Evolutionary conservation across 2,329 filamentous ascomycete species (phyloP).

Genomic region (Pseudomassariella vexata): DNA sequence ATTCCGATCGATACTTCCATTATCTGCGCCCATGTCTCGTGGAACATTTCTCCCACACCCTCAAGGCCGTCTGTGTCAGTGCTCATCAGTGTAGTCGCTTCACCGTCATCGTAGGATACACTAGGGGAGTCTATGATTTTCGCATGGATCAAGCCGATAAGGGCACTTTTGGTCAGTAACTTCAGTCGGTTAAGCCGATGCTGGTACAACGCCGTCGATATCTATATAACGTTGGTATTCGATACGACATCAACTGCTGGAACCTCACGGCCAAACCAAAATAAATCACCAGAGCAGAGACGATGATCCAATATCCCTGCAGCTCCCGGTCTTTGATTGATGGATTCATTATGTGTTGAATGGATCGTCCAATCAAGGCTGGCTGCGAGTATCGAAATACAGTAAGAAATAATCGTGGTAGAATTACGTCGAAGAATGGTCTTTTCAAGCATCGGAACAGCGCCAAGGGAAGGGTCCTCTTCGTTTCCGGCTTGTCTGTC

Average conservation of each 20-base stretch:
- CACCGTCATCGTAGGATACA: constrained; percentile 22
- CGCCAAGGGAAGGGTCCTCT: not conserved
- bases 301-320: constrained; percentile 1
- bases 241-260: not conserved
- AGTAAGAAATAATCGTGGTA: not conserved
- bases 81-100: constrained; percentile 31
- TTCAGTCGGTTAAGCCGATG: constrained; percentile 24
- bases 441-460: not conserved
- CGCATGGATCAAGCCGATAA: constrained; percentile 29
- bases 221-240: constrained; percentile 12
- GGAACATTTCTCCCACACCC: constrained; percentile 27
- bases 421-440: not conserved
- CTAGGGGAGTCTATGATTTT: constrained; percentile 19
- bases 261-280: constrained; percentile 3
- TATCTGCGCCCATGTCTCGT: constrained; percentile 35
- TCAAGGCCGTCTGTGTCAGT: constrained; percentile 32
- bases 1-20: constrained; percentile 36
- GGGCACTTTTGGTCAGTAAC: constrained; percentile 26
- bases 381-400: constrained; percentile 2
- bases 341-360: not conserved
- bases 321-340: not conserved
- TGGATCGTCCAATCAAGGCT: not conserved
- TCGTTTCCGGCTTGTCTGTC: constrained; percentile 1
- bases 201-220: constrained; percentile 25
- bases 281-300: not conserved